These are phyloP conservation scores for Babesia sp. DNA, from an alignment of 169 alveolate species.

Conservation along the genomic window DNA sequence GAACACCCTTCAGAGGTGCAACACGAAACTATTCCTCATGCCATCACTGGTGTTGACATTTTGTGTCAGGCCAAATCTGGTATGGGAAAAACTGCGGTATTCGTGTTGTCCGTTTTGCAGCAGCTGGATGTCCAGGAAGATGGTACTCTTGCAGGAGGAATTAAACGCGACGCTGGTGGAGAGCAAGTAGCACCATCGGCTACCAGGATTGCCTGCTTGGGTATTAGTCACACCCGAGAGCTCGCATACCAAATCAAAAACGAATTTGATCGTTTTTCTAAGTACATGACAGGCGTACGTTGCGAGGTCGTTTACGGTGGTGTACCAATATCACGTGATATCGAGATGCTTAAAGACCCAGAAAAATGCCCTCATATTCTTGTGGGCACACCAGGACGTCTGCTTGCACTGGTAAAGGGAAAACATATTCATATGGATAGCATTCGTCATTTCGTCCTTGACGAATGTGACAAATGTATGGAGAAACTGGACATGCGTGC, in stretches of 20 bases:
- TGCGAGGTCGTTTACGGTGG: slow-evolving; percentile 99
- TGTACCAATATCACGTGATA: slow-evolving; percentile 91
- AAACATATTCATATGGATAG: slow-evolving; percentile 90
- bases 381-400: slow-evolving; percentile 99
- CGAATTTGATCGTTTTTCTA: slow-evolving; percentile 96
- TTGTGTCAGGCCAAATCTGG: slow-evolving; percentile 99
- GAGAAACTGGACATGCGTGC: slow-evolving; percentile 97
- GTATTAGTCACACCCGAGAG: slow-evolving; percentile 98
- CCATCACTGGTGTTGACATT: slow-evolving; percentile 96
- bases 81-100: slow-evolving; percentile 99
- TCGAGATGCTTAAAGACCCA: slow-evolving; percentile 91
- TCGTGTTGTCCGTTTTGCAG: slow-evolving; percentile 95
- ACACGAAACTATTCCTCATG: slow-evolving; percentile 98
- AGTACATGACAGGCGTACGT: slow-evolving; percentile 91
- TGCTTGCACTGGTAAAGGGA: slow-evolving; percentile 90
- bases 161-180: slow-evolving; percentile 58
- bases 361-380: slow-evolving; percentile 92
- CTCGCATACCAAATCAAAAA: slow-evolving; percentile 98
- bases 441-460: slow-evolving; percentile 96
- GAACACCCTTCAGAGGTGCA: slow-evolving; percentile 99
- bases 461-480: slow-evolving; percentile 99
- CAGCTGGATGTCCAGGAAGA: slow-evolving; percentile 89
- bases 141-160: slow-evolving; percentile 64
- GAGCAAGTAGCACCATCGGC: slow-evolving; percentile 35
- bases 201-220: slow-evolving; percentile 87